Evolutionary conservation across 345 rosid species (phyloP), one percentile per base, ranked within the genome.

Genomic region (Gynandropsis gynandra): DNA sequence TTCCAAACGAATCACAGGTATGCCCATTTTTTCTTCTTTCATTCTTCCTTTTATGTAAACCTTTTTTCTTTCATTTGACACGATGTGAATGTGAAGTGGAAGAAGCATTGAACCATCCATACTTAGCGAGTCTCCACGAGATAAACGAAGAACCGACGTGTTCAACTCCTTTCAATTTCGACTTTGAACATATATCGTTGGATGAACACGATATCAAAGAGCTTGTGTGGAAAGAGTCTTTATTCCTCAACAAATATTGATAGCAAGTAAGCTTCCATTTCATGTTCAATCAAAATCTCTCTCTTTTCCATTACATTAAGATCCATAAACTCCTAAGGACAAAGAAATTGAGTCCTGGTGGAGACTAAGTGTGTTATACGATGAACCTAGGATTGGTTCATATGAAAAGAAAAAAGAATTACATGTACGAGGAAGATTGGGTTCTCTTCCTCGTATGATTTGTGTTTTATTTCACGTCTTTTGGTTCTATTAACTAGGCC

Each of bases 91-190:
- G 31, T 58, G 20, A 32, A 84, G 95, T 89, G 19, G 95, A 89
- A 57, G 84, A 79, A 68, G 95, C 95, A 43, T 40, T 85, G 69
- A 76, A 79, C 56, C 85, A 85, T 58, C 87, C 95, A 10, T 89
- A 59, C 44, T 39, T 89, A 46, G 75, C 77, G n/a, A 77, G 93
- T 64, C 93, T 89, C 59, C 93, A 89, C 41, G 97, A 85, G 85
- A 79, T 85, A 76, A 89, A 89, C 1, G 97, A 81, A 53, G 95
- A 85, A 74, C 97, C 93, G 4, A 79, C 63, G 1, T 85, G 95
- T 57, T 68, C 66, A 9, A 60, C 76, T 36, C 81, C 93, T 24
- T 89, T 89, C 37, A 38, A 57, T 42, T 85, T 89, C 9, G 87
- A 85, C 72, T 85, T 85, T 17, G 97, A 89, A 63, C 85, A 81